phyloP scores from a whole-genome alignment of 345 rosid genomes.

The Excoecaria cochinchinensis region DNA sequence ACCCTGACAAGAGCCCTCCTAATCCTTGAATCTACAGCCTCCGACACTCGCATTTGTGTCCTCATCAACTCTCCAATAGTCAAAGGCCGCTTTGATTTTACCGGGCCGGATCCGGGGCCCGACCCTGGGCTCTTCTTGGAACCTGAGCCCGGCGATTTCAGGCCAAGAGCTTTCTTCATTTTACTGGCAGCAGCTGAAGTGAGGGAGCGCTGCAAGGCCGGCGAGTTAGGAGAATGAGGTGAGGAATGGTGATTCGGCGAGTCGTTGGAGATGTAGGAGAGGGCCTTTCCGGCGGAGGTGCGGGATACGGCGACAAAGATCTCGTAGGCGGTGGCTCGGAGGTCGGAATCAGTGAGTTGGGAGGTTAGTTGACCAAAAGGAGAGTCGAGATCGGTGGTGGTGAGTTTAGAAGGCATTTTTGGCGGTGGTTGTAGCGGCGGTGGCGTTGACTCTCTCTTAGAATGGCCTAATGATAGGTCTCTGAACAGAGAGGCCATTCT shows the following conservation, averaged over 20 bases:
- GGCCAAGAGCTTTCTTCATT: slow-evolving; percentile 92
- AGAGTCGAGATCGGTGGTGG: slow-evolving; percentile 52
- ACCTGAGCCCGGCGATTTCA: slow-evolving; percentile 69
- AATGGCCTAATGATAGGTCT: slow-evolving; percentile 85
- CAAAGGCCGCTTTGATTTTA: slow-evolving; percentile 55
- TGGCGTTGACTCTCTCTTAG: slow-evolving; percentile 69
- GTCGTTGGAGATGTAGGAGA: slow-evolving; percentile 51
- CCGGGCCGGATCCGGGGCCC: slow-evolving; percentile 54
- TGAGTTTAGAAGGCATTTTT: slow-evolving; percentile 29
- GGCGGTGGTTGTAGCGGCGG: slow-evolving; percentile 29
- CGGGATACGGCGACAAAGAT: slow-evolving; percentile 88
- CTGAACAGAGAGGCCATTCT: slow-evolving; percentile 91
- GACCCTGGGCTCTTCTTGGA: slow-evolving; percentile 69
- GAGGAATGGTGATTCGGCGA: slow-evolving; percentile 34
- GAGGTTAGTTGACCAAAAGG: slow-evolving; percentile 72
- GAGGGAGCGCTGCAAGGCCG: slow-evolving; percentile 70
- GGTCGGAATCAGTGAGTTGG: slow-evolving; percentile 76
- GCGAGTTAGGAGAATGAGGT: slow-evolving; percentile 41
- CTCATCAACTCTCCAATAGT: slow-evolving; percentile 94
- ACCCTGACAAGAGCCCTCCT: slow-evolving; percentile 84
- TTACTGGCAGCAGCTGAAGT: slow-evolving; percentile 91
- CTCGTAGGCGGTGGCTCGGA: slow-evolving; percentile 81
- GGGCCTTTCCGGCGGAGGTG: slow-evolving; percentile 75
- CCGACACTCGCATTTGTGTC: slow-evolving; percentile 82
- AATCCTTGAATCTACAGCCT: slow-evolving; percentile 76